These are phyloP conservation scores for Petrea volubilis DNA, from an alignment of 257 asterid genomes.

Conservation along the genomic window DNA sequence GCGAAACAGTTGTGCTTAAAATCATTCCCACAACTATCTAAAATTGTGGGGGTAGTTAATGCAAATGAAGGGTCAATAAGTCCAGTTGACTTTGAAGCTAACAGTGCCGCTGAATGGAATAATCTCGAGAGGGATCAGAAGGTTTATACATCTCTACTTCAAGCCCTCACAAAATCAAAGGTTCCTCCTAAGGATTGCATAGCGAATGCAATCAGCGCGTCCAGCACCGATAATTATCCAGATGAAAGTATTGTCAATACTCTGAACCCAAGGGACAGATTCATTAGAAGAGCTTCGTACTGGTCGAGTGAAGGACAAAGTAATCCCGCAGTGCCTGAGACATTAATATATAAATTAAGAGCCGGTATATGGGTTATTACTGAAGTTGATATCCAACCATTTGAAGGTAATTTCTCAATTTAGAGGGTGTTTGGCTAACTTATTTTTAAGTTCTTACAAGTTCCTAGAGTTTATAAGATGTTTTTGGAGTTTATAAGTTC, in stretches of 20 bases:
- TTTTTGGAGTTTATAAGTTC: too few species aligned
- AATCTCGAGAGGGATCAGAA: conserved; percentile 48
- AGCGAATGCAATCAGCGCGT: conserved; percentile 59
- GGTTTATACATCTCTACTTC: conserved; percentile 60
- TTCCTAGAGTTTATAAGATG: too few species aligned
- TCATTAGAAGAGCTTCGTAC: conserved; percentile 51
- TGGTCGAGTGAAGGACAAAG: conserved; percentile 88
- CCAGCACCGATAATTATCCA: conserved; percentile 79
- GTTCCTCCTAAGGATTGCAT: conserved; percentile 55
- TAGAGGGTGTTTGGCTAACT: too few species aligned
- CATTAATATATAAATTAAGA: conserved; percentile 57
- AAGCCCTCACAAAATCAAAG: conserved; percentile 47
- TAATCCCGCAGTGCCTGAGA: conserved; percentile 70
- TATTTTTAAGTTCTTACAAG: too few species aligned
- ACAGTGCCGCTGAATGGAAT: conserved; percentile 34
- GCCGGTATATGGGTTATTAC: conserved; percentile 66
- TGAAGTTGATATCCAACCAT: conserved; percentile 74
- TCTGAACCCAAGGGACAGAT: conserved; percentile 57
- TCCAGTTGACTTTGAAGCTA: conserved; percentile 30
- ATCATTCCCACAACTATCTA: conserved; percentile 58
- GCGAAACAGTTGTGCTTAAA: conserved; percentile 62
- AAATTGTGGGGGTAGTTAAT: conserved; percentile 34
- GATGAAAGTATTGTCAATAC: conserved; percentile 66
- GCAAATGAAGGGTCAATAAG: conserved; percentile 13
- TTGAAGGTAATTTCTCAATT: conserved; percentile 55